Conservation (phyloP, 495 filamentous ascomycete genomes). For the Monascus purpureus region DNA sequence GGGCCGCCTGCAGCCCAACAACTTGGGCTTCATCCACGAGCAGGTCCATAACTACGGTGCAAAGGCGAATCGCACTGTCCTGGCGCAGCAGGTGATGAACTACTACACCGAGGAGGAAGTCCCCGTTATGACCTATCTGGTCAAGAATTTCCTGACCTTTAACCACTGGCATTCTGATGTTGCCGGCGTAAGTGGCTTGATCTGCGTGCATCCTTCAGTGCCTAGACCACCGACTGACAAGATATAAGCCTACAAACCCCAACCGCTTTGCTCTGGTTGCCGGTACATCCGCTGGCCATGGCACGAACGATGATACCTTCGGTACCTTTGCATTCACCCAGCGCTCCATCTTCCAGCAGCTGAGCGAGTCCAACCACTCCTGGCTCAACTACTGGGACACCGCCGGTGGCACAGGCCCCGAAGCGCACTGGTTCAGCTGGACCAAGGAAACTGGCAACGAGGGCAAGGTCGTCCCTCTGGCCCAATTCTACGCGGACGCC, state of each 20-base stretch:
- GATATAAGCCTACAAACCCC: constrained; percentile 28
- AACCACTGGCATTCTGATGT: constrained; percentile 38
- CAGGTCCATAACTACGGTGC: constrained; percentile 25
- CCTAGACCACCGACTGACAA: too few relatives aligned
- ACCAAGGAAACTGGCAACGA: constrained; percentile 17
- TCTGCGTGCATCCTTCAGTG: too few relatives aligned
- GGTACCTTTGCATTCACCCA: too few relatives aligned
- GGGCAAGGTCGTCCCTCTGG: constrained; percentile 17
- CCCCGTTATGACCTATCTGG: constrained; percentile 30
- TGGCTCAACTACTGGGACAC: constrained; percentile 39
- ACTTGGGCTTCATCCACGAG: constrained; percentile 35
- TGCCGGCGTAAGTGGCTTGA: constrained; percentile 32
- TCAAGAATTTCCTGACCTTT: constrained; percentile 38
- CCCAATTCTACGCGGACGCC: constrained; percentile 24
- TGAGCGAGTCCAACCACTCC: constrained; percentile 23
- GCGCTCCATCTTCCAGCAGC: constrained; percentile 35
- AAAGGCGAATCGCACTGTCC: constrained; percentile 19
- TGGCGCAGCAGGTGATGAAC: constrained; percentile 33
- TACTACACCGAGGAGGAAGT: constrained; percentile 38
- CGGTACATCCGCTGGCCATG: constrained; percentile 33
- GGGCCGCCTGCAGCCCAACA: constrained; percentile 17
- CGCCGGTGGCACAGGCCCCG: constrained; percentile 14
- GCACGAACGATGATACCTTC: constrained; percentile 31
- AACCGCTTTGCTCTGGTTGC: constrained; percentile 34
- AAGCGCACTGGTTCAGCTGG: constrained; percentile 28